Conservation (phyloP, 345 rosid genomes). For the Dipteronia sinensis region DNA sequence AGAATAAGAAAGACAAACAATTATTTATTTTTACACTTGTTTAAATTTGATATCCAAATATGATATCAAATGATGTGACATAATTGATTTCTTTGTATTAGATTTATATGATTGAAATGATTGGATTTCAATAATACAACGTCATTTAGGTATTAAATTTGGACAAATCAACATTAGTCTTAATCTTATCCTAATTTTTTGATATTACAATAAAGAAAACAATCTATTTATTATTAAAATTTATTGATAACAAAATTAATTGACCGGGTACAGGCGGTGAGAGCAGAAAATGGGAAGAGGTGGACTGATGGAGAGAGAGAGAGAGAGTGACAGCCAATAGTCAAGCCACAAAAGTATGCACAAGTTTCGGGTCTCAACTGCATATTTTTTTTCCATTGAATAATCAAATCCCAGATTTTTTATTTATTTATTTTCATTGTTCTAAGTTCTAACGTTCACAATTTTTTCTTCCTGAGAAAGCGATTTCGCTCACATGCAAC, state of each 20-base stretch:
- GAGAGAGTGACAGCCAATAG: conserved; percentile 8
- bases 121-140: too few species aligned
- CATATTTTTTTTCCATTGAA: background rate
- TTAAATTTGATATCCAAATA: too few species aligned
- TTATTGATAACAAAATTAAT: background rate
- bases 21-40: background rate
- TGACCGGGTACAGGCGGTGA: conserved; percentile 33
- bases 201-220: too few species aligned
- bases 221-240: background rate
- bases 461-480: background rate
- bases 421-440: background rate
- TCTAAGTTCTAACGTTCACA: conserved; percentile 2
- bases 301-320: background rate
- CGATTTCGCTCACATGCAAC: conserved; percentile 4
- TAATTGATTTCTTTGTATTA: too few species aligned
- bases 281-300: background rate
- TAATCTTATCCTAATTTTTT: background rate
- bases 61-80: too few species aligned
- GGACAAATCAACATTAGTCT: too few species aligned
- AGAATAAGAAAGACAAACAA: background rate
- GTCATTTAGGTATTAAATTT: too few species aligned
- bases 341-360: conserved; percentile 8
- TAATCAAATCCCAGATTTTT: background rate
- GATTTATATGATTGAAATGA: too few species aligned
- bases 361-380: conserved; percentile 14